phyloP scores from a whole-genome alignment of 2,329 filamentous ascomycete genomes.

The Fonsecaea pugnacius region DNA sequence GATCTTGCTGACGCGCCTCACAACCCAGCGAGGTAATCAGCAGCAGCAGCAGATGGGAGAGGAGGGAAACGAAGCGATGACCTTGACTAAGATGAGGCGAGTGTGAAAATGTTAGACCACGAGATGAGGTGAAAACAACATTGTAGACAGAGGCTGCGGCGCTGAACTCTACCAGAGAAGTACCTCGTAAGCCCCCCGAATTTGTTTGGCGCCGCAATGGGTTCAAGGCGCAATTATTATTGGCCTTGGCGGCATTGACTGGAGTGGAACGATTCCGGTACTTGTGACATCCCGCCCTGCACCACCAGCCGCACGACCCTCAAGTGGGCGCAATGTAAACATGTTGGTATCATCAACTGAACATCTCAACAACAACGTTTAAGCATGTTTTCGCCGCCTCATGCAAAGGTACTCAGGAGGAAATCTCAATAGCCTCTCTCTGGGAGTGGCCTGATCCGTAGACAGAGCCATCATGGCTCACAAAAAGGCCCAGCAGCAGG shows the following conservation, averaged over 20 bases:
- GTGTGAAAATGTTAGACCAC: neutral
- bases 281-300: constrained; percentile 4
- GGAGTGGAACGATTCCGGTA: neutral
- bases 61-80: neutral
- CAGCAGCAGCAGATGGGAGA: neutral
- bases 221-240: neutral
- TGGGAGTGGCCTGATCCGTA: constrained; percentile 7
- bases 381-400: constrained; percentile 34
- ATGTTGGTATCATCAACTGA: neutral
- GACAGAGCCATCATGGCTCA: constrained; percentile 48
- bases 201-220: neutral
- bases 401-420: constrained; percentile 30
- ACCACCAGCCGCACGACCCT: neutral
- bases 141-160: neutral
- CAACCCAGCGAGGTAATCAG: neutral
- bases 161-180: neutral
- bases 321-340: constrained; percentile 8
- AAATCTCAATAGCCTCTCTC: constrained; percentile 24
- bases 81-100: neutral
- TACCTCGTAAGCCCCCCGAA: neutral
- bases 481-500: constrained; percentile 74
- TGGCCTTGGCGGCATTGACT: neutral
- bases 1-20: neutral
- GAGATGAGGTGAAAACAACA: constrained; percentile 1
- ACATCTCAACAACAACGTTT: neutral